These are phyloP conservation scores for Phytophthora nicotianae DNA, from an alignment of 352 stramenopile genomes.

Conservation along the genomic window DNA sequence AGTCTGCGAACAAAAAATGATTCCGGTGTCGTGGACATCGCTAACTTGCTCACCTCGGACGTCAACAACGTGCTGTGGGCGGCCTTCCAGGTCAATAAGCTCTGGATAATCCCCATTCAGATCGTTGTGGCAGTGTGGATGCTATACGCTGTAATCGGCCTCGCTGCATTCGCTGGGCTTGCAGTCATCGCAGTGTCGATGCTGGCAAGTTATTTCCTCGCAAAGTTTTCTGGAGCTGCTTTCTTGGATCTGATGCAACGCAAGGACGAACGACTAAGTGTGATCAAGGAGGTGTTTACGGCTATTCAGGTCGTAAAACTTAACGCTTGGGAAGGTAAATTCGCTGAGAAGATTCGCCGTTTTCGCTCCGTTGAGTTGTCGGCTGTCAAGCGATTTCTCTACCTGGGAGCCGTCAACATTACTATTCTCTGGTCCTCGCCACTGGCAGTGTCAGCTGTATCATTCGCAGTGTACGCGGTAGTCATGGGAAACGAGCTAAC, in stretches of 20 bases:
- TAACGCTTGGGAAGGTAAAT: slow-evolving; percentile 91
- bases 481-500: slow-evolving; percentile 44
- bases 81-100: slow-evolving; percentile 44
- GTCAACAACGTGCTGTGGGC: slow-evolving; percentile 57
- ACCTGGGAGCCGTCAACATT: slow-evolving; percentile 58
- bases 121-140: slow-evolving; percentile 42
- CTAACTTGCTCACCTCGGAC: slow-evolving; percentile 94
- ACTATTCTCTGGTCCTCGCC: slow-evolving; percentile 59
- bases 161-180: slow-evolving; percentile 51
- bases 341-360: slow-evolving; percentile 74
- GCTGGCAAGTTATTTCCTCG: slow-evolving; percentile 55
- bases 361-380: slow-evolving; percentile 83
- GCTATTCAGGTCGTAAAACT: slow-evolving; percentile 97
- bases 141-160: slow-evolving; percentile 50
- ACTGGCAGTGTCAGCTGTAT: slow-evolving; percentile 47
- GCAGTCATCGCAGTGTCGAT: slow-evolving; percentile 40
- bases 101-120: slow-evolving; percentile 58
- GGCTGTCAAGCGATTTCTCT: slow-evolving; percentile 57
- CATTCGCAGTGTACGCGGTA: slow-evolving; percentile 54
- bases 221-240: slow-evolving; percentile 46
- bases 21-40: slow-evolving; percentile 64
- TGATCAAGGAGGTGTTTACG: slow-evolving; percentile 91
- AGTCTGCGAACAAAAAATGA: slow-evolving; percentile 25
- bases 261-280: slow-evolving; percentile 52
- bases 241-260: slow-evolving; percentile 54